Evolutionary conservation across 2,329 filamentous ascomycete species (phyloP), one percentile per base, ranked within the genome.

Genomic region (Grosmannia huntii): DNA sequence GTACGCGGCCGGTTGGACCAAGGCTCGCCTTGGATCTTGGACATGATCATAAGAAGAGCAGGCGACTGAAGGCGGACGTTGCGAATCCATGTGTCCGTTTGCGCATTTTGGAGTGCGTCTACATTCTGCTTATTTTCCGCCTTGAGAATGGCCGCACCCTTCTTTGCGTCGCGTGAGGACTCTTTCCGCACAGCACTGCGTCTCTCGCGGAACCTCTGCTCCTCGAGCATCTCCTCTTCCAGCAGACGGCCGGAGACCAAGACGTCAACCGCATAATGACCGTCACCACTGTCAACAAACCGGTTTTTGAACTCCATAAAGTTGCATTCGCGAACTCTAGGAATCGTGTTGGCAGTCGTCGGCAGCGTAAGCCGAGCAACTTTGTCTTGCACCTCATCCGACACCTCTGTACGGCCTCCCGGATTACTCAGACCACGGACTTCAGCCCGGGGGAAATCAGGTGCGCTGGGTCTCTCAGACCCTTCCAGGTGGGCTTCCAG

Each of bases 251-350:
- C 61, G 56, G 23, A 61, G 36, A n/a, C 36, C 23, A 75, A 66
- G 16, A 72, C 72, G 1, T 75, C 73, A 25, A 75, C 66, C 33
- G 71, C 71, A 58, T 73, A 71, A 23, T 70, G 67, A 28, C 21
- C 70, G 63, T 61, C 70, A 72, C 54, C 70, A 66, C 46, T 33
- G 21, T 19, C 21, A 28, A 25, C 25, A 10, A 54, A 59, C 9
- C 55, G 57, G 61, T 75, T 75, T 64, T 75, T 75, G 66, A 74
- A 75, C 63, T 71, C 68, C 61, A 73, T 71, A 57, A 74, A 74
- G 64, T 71, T 71, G 57, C 31, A 53, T 3, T 46, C 51, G 12
- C 54, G 53, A 4, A 72, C 68, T 60, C 68, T 72, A 54, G 71
- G 68, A n/a, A 72, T 69, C 28, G 69, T 66, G 44, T 27, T 53